These are phyloP conservation scores for Alternaria sp. DNA, from an alignment of 2,329 filamentous ascomycete genomes.

Conservation along the genomic window DNA sequence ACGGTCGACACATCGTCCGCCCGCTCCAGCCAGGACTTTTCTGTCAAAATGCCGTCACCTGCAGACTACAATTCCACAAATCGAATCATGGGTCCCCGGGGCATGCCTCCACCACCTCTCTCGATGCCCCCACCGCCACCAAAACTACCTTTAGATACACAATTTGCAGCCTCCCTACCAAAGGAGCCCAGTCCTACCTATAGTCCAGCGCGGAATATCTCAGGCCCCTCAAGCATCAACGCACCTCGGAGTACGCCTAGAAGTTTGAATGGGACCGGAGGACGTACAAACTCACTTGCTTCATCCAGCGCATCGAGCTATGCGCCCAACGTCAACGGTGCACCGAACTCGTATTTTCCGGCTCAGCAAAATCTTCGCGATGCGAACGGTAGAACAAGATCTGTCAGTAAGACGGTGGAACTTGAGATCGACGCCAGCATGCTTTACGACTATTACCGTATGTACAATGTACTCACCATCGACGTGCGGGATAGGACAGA, in stretches of 20 bases:
- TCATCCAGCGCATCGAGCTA: constrained; percentile 50
- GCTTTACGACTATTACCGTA: constrained; percentile 74
- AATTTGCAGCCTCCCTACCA: constrained; percentile 67
- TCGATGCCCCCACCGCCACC: constrained; percentile 50
- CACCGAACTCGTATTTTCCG: constrained; percentile 56
- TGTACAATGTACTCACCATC: constrained; percentile 78
- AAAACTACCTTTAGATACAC: constrained; percentile 60
- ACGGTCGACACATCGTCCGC: constrained; percentile 34
- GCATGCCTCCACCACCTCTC: constrained; percentile 58
- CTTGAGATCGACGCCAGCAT: constrained; percentile 73
- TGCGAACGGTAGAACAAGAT: constrained; percentile 44
- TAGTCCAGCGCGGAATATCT: constrained; percentile 77
- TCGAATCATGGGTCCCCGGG: constrained; percentile 60
- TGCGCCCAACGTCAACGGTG: constrained; percentile 49
- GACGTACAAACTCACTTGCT: constrained; percentile 64
- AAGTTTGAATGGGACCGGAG: constrained; percentile 65
- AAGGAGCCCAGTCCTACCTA: constrained; percentile 80
- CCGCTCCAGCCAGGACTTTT: constrained; percentile 39
- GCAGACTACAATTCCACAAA: constrained; percentile 46
- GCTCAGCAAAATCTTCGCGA: constrained; percentile 27
- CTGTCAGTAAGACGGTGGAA: constrained; percentile 63
- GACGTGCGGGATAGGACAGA: constrained; percentile 83
- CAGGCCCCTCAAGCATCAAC: constrained; percentile 70
- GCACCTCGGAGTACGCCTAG: constrained; percentile 72
- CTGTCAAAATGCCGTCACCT: constrained; percentile 55